These are phyloP conservation scores for Melastoma candidum DNA, from an alignment of 441 rosid genomes.

Conservation along the genomic window DNA sequence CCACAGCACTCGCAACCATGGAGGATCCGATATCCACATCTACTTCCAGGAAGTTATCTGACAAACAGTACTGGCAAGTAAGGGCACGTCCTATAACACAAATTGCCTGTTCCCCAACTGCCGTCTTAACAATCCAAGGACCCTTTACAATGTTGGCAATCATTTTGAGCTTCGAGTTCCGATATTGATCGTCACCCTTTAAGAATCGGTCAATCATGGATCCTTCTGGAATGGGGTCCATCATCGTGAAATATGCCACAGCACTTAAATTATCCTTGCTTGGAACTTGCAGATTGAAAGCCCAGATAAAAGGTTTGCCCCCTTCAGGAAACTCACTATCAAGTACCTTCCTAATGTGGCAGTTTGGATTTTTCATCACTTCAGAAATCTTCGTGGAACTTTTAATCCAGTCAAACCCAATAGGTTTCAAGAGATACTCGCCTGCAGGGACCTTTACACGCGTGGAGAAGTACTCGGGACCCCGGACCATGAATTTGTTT, in stretches of 20 bases:
- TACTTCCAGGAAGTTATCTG: constrained; percentile 56
- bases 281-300: constrained; percentile 83
- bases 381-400: constrained; percentile 51
- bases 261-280: constrained; percentile 85
- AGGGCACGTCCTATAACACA: constrained; percentile 85
- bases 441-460: constrained; percentile 67
- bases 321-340: constrained; percentile 37
- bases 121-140: constrained; percentile 92
- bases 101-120: constrained; percentile 96
- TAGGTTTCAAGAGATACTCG: constrained; percentile 62
- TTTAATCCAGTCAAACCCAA: constrained; percentile 87
- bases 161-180: constrained; percentile 70
- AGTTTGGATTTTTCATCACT: constrained; percentile 41
- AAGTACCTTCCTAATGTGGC: constrained; percentile 52
- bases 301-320: constrained; percentile 87
- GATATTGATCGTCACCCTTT: constrained; percentile 62
- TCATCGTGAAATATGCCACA: constrained; percentile 66
- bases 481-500: constrained; percentile 67
- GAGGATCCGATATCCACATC: constrained; percentile 96
- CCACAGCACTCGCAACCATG: constrained; percentile 90
- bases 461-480: constrained; percentile 64
- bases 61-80: constrained; percentile 44
- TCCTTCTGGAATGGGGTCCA: constrained; percentile 55
- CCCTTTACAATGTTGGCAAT: constrained; percentile 92
- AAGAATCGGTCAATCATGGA: constrained; percentile 63